phyloP scores from a whole-genome alignment of 2,329 filamentous ascomycete genomes.

The Calonectria leucothoes region DNA sequence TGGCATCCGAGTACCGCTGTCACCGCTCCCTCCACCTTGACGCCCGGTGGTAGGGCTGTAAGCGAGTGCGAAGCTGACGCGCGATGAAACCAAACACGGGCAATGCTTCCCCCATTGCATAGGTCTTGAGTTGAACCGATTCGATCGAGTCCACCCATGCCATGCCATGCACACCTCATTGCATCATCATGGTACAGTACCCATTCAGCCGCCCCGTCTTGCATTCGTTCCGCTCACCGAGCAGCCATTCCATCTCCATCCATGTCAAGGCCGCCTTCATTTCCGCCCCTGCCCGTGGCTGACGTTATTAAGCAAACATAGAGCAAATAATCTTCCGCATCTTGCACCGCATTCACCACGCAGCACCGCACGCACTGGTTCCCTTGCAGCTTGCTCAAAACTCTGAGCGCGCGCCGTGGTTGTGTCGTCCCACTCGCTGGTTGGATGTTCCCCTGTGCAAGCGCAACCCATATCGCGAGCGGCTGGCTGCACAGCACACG shows the following conservation, averaged over 20 bases:
- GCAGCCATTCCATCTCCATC: no score
- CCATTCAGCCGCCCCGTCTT: neutral
- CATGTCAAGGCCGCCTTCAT: neutral
- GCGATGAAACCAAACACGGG: neutral
- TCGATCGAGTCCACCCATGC: neutral
- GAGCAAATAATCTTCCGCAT: neutral
- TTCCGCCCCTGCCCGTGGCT: neutral
- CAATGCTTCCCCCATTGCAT: neutral
- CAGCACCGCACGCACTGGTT: neutral
- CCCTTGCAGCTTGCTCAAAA: neutral
- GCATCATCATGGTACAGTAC: neutral
- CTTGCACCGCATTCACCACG: neutral
- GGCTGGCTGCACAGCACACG: neutral
- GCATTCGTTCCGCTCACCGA: neutral
- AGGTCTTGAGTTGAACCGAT: neutral
- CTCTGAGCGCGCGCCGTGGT: neutral
- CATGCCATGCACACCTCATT: neutral
- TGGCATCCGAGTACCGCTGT: neutral
- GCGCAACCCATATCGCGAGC: neutral
- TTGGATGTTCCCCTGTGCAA: neutral
- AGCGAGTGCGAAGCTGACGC: conserved; percentile 12
- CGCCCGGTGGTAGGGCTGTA: neutral
- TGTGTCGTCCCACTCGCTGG: neutral
- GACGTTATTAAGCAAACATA: neutral
- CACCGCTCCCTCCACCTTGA: neutral